Base-by-base conservation (phyloP, 306 rosid species). In the Ceratonia siliqua region DNA sequence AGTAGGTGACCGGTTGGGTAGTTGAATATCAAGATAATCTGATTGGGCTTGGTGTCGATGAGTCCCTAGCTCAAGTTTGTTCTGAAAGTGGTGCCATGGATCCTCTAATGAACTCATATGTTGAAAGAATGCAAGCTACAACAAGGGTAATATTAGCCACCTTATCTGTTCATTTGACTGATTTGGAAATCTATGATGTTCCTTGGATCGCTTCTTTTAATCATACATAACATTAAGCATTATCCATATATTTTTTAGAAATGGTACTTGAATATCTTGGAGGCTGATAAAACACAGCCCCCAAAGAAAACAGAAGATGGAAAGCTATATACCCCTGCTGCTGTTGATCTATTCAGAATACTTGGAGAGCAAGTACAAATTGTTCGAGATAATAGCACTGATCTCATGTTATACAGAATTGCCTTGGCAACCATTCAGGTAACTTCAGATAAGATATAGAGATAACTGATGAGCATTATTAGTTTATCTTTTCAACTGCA, bases 81-180 rank as follows among this genome's bases (percentile, higher is more conserved):
- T 91, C 97, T 30, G 99, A 94, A 87, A 88, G 99, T 78, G 99
- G 99, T 85, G 87, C 99, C 71, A 90, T 94, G 99, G 99, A 94
- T 81, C 97, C 99, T 69, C 90, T 94, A 28, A 90, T 94, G 99
- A 92, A 94, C 69, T 87, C 99, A 0, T 94, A 94, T 81, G 96
- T 92, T 39, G 99, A 94, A 82, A 84, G 99, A 87, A 92, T 94
- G 99, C 97, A 94, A 83, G 99, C 97, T 61, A 94, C 96, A 25
- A 92, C 97, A 72, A 90, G 87, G 90, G 99, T 94, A 90, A 72
- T 54, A 59, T 43, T 69, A 59, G 41, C 74, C 71, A 52, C 66
- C 76, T 30, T 50, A 22, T 53, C 62, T 48, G 24, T 39, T 53
- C 18, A 33, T 77, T 36, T 66, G 55, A 14, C 58, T 77, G 12